Conservation (phyloP, 352 stramenopile genomes). For the Phytophthora foliorum region DNA sequence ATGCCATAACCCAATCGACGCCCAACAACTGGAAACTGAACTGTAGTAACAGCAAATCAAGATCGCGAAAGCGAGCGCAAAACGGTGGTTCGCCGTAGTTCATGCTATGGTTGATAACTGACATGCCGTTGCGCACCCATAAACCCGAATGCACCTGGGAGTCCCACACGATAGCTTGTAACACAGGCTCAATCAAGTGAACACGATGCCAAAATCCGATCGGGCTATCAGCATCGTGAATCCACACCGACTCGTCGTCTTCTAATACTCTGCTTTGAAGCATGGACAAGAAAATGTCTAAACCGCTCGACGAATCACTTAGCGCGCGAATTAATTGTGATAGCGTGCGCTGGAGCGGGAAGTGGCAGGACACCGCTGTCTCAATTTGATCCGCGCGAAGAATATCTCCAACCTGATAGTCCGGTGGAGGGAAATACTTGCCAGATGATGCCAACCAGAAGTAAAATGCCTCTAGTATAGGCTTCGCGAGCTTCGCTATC, state of each 20-base stretch:
- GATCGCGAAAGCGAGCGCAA: constrained; percentile 83
- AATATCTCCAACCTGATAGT: constrained; percentile 68
- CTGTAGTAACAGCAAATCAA: constrained; percentile 85
- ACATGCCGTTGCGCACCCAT: constrained; percentile 88
- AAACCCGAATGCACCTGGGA: constrained; percentile 85
- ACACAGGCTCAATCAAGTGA: constrained; percentile 78
- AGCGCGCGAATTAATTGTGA: constrained; percentile 78
- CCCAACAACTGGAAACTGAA: constrained; percentile 79
- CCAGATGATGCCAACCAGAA: constrained; percentile 81
- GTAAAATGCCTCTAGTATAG: constrained; percentile 81
- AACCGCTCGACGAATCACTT: constrained; percentile 61
- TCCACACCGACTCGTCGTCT: constrained; percentile 55
- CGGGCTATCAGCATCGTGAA: constrained; percentile 61
- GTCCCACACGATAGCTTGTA: constrained; percentile 90
- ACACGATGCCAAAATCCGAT: constrained; percentile 88
- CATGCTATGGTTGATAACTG: constrained; percentile 91
- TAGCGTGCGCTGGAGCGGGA: constrained; percentile 80
- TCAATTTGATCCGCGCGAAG: constrained; percentile 69
- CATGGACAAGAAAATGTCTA: constrained; percentile 72
- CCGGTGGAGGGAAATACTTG: constrained; percentile 80
- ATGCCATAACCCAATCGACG: constrained; percentile 83
- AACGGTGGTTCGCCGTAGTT: constrained; percentile 92
- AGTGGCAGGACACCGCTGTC: constrained; percentile 80
- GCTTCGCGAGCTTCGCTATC: constrained; percentile 66
- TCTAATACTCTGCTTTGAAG: constrained; percentile 44